Percentiles rank a stretch among this genome's conserved stretches.
phyloP scores from a whole-genome alignment of 1,284 basidiomycete genomes.

The Rhodotorula glutinis region DNA sequence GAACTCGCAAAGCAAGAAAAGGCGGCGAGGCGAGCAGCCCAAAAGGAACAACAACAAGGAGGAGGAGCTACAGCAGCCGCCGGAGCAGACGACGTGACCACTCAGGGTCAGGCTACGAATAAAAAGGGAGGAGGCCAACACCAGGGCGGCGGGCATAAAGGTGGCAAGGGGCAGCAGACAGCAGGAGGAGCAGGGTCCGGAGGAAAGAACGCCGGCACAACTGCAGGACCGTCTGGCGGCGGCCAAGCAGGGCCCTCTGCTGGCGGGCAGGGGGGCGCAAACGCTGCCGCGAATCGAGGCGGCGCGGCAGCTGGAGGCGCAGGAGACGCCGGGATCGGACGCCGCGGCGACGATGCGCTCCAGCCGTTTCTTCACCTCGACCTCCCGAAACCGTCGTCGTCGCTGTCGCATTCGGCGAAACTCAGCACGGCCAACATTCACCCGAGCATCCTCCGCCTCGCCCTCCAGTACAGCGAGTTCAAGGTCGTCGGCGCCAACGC shows the following conservation, averaged over 20 bases:
- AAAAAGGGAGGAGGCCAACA: not conserved
- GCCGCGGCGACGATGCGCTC: constrained; percentile 24
- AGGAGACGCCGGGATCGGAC: no score
- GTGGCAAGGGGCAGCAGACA: not conserved
- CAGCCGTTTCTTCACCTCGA: constrained; percentile 44
- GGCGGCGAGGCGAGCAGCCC: constrained; percentile 17
- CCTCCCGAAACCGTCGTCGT: constrained; percentile 36
- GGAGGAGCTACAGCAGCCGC: not conserved
- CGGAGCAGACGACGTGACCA: not conserved
- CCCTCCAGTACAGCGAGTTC: constrained; percentile 77
- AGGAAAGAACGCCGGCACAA: not conserved
- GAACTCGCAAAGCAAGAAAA: constrained; percentile 22
- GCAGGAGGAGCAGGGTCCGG: no score
- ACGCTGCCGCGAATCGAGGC: not conserved
- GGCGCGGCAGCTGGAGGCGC: no score
- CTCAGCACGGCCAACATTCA: constrained; percentile 70
- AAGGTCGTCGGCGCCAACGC: constrained; percentile 83
- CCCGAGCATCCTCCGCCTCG: constrained; percentile 71
- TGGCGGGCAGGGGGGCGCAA: not conserved
- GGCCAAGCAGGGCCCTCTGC: not conserved
- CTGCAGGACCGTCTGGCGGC: no score
- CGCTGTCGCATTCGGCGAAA: constrained; percentile 39
- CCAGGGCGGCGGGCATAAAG: not conserved
- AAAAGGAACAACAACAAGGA: constrained; percentile 2
- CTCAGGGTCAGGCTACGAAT: not conserved